Conservation (phyloP, 208 protist genomes). For the Porcisia deanei region DNA sequence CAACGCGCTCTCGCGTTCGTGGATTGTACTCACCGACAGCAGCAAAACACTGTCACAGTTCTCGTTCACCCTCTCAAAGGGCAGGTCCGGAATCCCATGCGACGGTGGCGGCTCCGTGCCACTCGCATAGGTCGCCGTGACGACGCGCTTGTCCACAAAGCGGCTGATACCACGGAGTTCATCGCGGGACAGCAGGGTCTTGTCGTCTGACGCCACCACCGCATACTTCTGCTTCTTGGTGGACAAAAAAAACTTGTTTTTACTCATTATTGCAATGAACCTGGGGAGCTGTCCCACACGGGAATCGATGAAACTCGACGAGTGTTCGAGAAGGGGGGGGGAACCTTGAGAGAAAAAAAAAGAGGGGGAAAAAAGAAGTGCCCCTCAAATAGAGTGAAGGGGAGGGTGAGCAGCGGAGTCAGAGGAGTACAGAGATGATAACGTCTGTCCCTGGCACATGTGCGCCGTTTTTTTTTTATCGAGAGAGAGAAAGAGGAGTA, state of each 20-base stretch:
- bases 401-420: neutral
- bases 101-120: conserved; percentile 35
- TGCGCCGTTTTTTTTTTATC: neutral
- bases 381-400: neutral
- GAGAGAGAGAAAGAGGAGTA: conserved; percentile 1
- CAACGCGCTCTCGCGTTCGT: conserved; percentile 60
- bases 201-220: conserved; percentile 45
- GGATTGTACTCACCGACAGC: conserved; percentile 47
- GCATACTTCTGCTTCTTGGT: conserved; percentile 58
- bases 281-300: neutral
- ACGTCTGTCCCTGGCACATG: neutral
- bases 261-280: conserved; percentile 17
- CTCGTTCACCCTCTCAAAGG: conserved; percentile 49
- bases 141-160: conserved; percentile 50
- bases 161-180: conserved; percentile 58
- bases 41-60: conserved; percentile 57
- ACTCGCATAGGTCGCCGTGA: conserved; percentile 26
- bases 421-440: conserved; percentile 11
- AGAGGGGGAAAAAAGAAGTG: neutral
- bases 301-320: neutral
- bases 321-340: neutral
- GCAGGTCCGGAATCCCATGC: conserved; percentile 57
- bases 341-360: neutral
- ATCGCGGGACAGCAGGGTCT: conserved; percentile 50
- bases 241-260: conserved; percentile 39